Percentiles rank a stretch among this genome's conserved stretches.
Evolutionary conservation across 2,329 filamentous ascomycete species (phyloP).

Genomic region (Fusarium haematococcum): DNA sequence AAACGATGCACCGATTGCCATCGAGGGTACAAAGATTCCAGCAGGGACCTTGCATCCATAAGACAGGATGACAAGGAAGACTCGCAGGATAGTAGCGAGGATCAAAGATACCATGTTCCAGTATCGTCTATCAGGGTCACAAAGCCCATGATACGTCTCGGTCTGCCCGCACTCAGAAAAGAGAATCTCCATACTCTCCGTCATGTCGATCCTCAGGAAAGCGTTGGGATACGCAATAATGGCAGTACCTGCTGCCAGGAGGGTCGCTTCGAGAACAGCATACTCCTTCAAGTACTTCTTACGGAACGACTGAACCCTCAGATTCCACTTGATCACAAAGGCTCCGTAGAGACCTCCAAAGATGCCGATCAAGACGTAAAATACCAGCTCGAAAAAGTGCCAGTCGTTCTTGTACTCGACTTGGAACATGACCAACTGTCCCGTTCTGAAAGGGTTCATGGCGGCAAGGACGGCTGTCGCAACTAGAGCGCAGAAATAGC

Average conservation of each 20-base stretch:
- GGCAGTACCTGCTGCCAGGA: slow-evolving; percentile 85
- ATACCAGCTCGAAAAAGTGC: slow-evolving; percentile 97
- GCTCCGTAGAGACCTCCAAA: slow-evolving; percentile 97
- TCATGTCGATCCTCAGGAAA: slow-evolving; percentile 97
- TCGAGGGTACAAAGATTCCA: slow-evolving; percentile 97
- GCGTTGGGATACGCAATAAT: slow-evolving; percentile 97
- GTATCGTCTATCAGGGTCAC: slow-evolving; percentile 81
- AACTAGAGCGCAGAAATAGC: slow-evolving; percentile 96
- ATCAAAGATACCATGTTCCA: slow-evolving; percentile 82
- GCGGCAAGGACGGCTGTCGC: slow-evolving; percentile 91
- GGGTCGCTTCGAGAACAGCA: slow-evolving; percentile 85
- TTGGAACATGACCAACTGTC: slow-evolving; percentile 99
- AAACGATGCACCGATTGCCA: slow-evolving; percentile 96
- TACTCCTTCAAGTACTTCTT: slow-evolving; percentile 91
- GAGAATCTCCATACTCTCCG: slow-evolving; percentile 98
- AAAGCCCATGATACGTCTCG: slow-evolving; percentile 90
- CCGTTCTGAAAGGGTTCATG: slow-evolving; percentile 98
- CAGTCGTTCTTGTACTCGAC: slow-evolving; percentile 95
- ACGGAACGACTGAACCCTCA: slow-evolving; percentile 89
- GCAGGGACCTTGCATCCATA: slow-evolving; percentile 98
- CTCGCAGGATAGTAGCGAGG: slow-evolving; percentile 83
- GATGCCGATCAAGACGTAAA: slow-evolving; percentile 90
- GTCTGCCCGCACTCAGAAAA: slow-evolving; percentile 93
- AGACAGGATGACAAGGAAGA: slow-evolving; percentile 90
- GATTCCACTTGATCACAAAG: slow-evolving; percentile 97